phyloP scores from a whole-genome alignment of 345 rosid species.

The Ceriops tagal region DNA sequence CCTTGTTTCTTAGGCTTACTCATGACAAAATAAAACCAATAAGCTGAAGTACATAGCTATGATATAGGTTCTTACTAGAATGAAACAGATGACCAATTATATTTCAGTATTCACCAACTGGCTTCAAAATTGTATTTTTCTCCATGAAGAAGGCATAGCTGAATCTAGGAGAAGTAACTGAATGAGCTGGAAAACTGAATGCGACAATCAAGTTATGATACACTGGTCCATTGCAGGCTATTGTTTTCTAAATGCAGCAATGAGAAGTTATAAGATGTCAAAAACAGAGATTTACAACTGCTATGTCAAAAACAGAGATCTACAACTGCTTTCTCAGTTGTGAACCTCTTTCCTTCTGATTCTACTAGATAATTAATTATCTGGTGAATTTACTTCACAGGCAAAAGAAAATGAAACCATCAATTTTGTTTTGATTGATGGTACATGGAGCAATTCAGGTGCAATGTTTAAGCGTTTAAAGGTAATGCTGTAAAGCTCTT shows the following conservation, averaged over 20 bases:
- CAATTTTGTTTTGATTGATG: constrained; percentile 81
- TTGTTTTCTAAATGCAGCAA: no score
- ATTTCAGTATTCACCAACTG: no score
- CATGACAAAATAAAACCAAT: background rate
- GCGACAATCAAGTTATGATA: no score
- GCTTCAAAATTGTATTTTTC: no score
- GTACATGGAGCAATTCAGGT: constrained; percentile 96
- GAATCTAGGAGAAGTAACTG: no score
- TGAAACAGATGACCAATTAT: no score
- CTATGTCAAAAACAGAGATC: no score
- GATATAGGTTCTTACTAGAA: background rate
- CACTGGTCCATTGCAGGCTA: no score
- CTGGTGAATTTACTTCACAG: constrained; percentile 39
- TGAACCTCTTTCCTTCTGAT: constrained; percentile 9
- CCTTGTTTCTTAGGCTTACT: background rate
- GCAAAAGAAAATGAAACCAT: constrained; percentile 40
- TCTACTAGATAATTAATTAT: constrained; percentile 21
- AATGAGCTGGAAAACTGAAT: no score
- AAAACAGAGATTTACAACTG: no score
- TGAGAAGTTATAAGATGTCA: no score
- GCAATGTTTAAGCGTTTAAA: constrained; percentile 92
- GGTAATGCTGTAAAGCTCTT: constrained; percentile 33
- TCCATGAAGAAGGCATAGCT: no score
- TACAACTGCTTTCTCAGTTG: constrained; percentile 3
- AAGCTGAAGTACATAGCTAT: background rate